A percentile compares a stretch with the other conserved stretches of the same genome.
Evolutionary conservation across 2,329 filamentous ascomycete species (phyloP).

Genomic region (Aspergillus alliaceus): DNA sequence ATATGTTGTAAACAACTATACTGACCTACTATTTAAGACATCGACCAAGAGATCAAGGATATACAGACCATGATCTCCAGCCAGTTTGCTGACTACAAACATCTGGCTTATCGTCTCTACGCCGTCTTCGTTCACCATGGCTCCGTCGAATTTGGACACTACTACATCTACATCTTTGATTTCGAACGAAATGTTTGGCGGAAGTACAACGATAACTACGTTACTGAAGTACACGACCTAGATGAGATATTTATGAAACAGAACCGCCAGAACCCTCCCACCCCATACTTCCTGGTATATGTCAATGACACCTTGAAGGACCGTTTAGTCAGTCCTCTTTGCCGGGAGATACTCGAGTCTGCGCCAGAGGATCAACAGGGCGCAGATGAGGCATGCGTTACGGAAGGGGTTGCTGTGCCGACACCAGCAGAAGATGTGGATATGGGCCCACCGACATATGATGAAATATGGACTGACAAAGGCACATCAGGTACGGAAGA

Average conservation of each 20-base stretch:
- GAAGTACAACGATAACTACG: slow-evolving; percentile 87
- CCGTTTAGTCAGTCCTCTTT: slow-evolving; percentile 59
- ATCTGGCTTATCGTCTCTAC: slow-evolving; percentile 77
- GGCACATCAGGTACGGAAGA: slow-evolving; percentile 30
- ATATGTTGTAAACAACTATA: not conserved
- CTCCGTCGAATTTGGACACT: slow-evolving; percentile 73
- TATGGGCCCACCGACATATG: slow-evolving; percentile 32
- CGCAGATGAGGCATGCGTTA: slow-evolving; percentile 2
- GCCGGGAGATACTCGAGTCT: slow-evolving; percentile 40
- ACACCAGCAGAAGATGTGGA: slow-evolving; percentile 22
- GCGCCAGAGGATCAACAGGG: slow-evolving; percentile 6
- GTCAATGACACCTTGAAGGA: slow-evolving; percentile 68
- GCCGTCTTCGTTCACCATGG: slow-evolving; percentile 88
- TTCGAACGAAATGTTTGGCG: slow-evolving; percentile 80
- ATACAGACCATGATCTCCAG: slow-evolving; percentile 52
- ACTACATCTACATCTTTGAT: slow-evolving; percentile 96
- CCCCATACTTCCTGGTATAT: slow-evolving; percentile 82
- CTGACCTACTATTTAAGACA: slow-evolving; percentile 19
- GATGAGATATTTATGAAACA: slow-evolving; percentile 69
- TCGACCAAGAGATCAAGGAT: slow-evolving; percentile 50
- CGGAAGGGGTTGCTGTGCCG: slow-evolving; percentile 16
- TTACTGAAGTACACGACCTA: slow-evolving; percentile 66
- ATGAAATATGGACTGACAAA: slow-evolving; percentile 23
- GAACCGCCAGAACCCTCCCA: slow-evolving; percentile 62
- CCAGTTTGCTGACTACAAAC: slow-evolving; percentile 64